Evolutionary conservation across 2,329 filamentous ascomycete genomes (phyloP), one percentile per base, ranked within the genome.

Genomic region (Alternaria burnsii): DNA sequence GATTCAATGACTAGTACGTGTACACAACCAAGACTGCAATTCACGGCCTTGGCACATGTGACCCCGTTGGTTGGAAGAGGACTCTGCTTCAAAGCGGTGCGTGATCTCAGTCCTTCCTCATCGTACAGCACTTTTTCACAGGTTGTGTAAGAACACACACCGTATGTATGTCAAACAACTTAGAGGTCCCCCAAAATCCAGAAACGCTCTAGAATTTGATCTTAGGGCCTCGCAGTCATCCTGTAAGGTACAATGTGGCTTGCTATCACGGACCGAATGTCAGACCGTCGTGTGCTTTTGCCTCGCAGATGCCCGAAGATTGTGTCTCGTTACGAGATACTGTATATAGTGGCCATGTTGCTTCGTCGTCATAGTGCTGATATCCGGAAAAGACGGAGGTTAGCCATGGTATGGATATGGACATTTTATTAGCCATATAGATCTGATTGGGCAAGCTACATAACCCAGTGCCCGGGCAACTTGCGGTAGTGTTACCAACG

Each of bases 401-500:
- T 28, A 20, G 16, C 12, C 28, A 38, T 47, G 22, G 28, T 32
- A 28, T 16, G 20, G 16, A 34, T 20, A 48, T 50, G 36, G 52
- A 24, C 20, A 36, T 30, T 55, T 52, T 26, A 55, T 59, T 36
- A 40, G 51, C 36, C 34, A 44, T 41, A 40, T 53, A 18, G 18
- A 8, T 18, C 12, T 46, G 32, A 58, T 32, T 41, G 48, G 41
- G 42, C 36, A 43, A 58, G n/a, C 28, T 32, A 20, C 38, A 55
- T 48, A 22, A 24, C 24, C 36, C 38, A 9, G n/a, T 34, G 30
- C 43, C 30, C 22, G 52, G 38, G 34, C 38, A 53, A 41, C 52
- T 44, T 9, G n/a, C 32, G 18, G 44, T 55, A 50, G 53, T 56
- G n/a, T 26, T 48, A 42, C 56, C 51, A 34, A 26, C 10, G 36